Percentiles rank a stretch among this genome's conserved stretches.
phyloP scores from a whole-genome alignment of 1,284 basidiomycete species.

The Cystobasidium pallidum region DNA sequence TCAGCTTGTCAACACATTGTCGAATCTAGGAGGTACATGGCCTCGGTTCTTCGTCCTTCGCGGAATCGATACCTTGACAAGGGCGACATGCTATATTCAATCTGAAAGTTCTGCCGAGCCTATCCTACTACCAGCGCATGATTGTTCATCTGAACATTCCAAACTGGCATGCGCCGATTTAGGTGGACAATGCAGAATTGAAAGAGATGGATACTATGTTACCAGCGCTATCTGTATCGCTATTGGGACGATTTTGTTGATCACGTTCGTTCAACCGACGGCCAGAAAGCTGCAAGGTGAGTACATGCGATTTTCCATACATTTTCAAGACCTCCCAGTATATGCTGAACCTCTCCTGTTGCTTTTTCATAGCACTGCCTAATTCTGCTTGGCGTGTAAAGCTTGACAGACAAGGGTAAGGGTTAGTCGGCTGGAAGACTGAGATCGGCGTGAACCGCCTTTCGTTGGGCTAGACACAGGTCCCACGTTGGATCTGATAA shows the following conservation, averaged over 20 bases:
- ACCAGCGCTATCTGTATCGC: constrained; percentile 77
- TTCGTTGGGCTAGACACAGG: too few relatives aligned
- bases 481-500: too few relatives aligned
- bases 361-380: constrained; percentile 43
- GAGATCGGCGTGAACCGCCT: too few relatives aligned
- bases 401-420: constrained; percentile 38
- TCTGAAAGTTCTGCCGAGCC: constrained; percentile 61
- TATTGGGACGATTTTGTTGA: constrained; percentile 71
- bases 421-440: too few relatives aligned
- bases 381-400: constrained; percentile 49
- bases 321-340: too few relatives aligned
- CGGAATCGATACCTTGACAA: constrained; percentile 83
- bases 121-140: constrained; percentile 62
- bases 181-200: constrained; percentile 77
- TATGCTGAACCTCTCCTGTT: background rate
- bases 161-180: constrained; percentile 75
- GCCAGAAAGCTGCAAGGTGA: constrained; percentile 81
- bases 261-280: constrained; percentile 80
- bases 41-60: constrained; percentile 84
- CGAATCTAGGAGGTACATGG: constrained; percentile 98
- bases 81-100: constrained; percentile 73
- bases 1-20: constrained; percentile 91
- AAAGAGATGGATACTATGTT: constrained; percentile 90
- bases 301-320: constrained; percentile 52
- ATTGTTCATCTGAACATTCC: constrained; percentile 88